Evolutionary conservation across 192 early-diverging fungal species (phyloP), one percentile per base, ranked within the genome.

Genomic region (Entomortierella beljakovae): DNA sequence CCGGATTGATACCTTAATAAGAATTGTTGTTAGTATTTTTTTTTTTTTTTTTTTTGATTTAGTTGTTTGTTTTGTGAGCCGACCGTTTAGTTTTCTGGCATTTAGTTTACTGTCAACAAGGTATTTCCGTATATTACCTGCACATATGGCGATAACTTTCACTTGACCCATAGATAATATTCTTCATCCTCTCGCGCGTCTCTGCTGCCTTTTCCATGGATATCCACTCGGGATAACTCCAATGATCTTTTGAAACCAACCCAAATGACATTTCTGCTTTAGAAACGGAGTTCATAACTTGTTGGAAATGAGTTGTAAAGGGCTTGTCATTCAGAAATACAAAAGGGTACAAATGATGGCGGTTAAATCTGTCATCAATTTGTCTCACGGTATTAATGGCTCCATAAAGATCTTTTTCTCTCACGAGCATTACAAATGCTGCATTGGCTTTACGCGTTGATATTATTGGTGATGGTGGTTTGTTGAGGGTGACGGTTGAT

Each of bases 341-440:
- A 80, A 93, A 97, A 0, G 94, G 93, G 69, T 96, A 97, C 60
- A 92, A 86, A 81, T 88, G 94, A 54, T 88, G 86, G 46, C 65
- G 46, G 72, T 96, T 96, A 80, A 95, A 95, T 32, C 94, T 82
- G 61, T 93, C 88, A 70, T 96, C 93, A n/a, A 96, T 68, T 61
- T 93, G 87, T 49, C 82, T 84, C 61, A 96, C 85, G 0, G 92
- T 82, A n/a, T 75, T 61, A 11, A 83, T 75, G 35, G 93, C 82
- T 20, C 82, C 88, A 29, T 86, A 64, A 26, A 93, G 57, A 58
- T 96, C 94, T 6, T 69, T 75, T 50, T 96, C 93, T 29, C 92
- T 84, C 26, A 92, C 88, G 13, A 96, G 84, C 52, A 96, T 87
- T n/a, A 95, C 89, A 82, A 94, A 91, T 1, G 85, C 88, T 28